Percentiles rank a stretch among this genome's conserved stretches.
Conservation (phyloP, 352 stramenopile genomes). For the Globisporangium sylvaticum region DNA sequence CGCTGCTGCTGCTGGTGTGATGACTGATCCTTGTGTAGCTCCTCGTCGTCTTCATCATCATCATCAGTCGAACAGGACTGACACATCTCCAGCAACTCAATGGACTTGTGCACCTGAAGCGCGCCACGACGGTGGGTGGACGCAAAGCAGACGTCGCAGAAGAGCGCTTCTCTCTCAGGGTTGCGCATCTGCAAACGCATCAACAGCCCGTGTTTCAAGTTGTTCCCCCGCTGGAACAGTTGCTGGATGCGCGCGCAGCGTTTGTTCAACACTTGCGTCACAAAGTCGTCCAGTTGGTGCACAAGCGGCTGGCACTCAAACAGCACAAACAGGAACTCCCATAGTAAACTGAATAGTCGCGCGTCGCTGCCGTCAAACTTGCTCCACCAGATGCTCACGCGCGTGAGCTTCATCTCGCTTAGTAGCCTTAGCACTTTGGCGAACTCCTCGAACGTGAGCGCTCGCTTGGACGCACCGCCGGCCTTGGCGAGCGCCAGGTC, state of each 20-base stretch:
- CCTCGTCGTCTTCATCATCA: background rate
- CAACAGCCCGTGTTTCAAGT: conserved; percentile 24
- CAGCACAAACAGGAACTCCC: conserved; percentile 35
- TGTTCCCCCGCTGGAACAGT: conserved; percentile 21
- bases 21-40: background rate
- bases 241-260: conserved; percentile 30
- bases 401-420: conserved; percentile 29
- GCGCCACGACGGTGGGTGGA: conserved; percentile 47
- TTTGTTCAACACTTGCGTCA: conserved; percentile 21
- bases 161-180: conserved; percentile 29
- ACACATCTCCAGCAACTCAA: conserved; percentile 46
- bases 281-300: conserved; percentile 12
- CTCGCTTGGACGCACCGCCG: conserved; percentile 37
- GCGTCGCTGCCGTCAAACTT: conserved; percentile 36
- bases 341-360: conserved; percentile 41
- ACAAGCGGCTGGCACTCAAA: conserved; percentile 23
- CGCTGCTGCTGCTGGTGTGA: background rate
- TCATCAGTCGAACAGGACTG: conserved; percentile 19
- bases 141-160: conserved; percentile 64
- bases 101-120: conserved; percentile 36
- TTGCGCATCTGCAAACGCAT: conserved; percentile 19
- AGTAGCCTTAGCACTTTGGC: conserved; percentile 25
- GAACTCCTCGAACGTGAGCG: conserved; percentile 48
- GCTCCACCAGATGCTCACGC: conserved; percentile 41
- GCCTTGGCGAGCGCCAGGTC: conserved; percentile 61